Evolutionary conservation across 768 basidiomycete species (phyloP).

Genomic region (Dendrothele bispora): DNA sequence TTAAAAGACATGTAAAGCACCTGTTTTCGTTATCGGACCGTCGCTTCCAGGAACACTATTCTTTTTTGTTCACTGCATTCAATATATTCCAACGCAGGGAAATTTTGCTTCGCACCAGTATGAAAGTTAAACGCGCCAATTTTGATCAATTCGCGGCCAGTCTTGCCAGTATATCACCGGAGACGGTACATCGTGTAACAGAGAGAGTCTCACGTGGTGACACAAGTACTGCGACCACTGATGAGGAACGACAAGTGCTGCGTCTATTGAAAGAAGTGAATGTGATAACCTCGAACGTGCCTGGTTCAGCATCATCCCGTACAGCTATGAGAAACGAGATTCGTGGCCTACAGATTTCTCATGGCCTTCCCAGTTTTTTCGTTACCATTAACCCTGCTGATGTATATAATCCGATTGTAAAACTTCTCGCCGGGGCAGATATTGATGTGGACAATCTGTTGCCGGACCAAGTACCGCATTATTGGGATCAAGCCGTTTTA

Average conservation of each 20-base stretch:
- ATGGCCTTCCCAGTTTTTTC: conserved; percentile 41
- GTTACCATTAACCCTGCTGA: conserved; percentile 47
- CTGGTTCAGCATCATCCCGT: conserved; percentile 29
- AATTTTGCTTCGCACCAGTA: conserved; percentile 28
- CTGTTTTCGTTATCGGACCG: conserved; percentile 31
- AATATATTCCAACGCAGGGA: conserved; percentile 38
- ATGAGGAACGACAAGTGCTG: conserved; percentile 28
- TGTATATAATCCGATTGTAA: conserved; percentile 39
- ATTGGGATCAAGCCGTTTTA: conserved; percentile 29
- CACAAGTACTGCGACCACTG: conserved; percentile 8
- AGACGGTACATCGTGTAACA: conserved; percentile 22
- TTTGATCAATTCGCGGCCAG: conserved; percentile 25
- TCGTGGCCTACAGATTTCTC: conserved; percentile 25
- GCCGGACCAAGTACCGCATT: conserved; percentile 24
- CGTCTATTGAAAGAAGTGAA: conserved; percentile 21
- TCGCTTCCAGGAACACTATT: conserved; percentile 36
- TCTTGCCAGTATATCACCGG: conserved; percentile 22
- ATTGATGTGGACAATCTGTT: conserved; percentile 34
- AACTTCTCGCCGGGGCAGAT: conserved; percentile 34
- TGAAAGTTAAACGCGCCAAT: conserved; percentile 22
- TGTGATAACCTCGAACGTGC: conserved; percentile 18
- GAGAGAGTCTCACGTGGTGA: conserved; percentile 21
- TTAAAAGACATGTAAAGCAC: conserved; percentile 35
- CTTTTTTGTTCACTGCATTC: conserved; percentile 41
- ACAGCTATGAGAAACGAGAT: conserved; percentile 37